phyloP scores from a whole-genome alignment of 768 basidiomycete genomes.

The Phanerochaete carnosa region DNA sequence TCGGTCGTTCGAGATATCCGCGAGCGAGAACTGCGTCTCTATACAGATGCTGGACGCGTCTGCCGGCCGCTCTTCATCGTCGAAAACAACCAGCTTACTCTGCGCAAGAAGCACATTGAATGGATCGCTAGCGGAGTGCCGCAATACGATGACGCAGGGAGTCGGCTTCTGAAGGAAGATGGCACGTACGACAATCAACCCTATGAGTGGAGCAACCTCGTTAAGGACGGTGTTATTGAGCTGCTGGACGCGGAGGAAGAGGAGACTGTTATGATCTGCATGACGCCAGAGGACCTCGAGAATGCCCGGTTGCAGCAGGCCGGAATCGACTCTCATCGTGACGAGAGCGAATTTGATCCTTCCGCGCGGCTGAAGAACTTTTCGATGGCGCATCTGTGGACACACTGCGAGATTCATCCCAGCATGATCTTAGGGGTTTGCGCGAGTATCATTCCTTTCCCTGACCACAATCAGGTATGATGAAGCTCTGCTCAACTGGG shows the following conservation, averaged over 20 bases:
- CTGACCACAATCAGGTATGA: slow-evolving; percentile 94
- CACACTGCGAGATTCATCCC: slow-evolving; percentile 99
- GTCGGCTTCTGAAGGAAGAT: slow-evolving; percentile 65
- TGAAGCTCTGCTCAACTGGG: not conserved
- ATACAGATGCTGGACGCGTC: slow-evolving; percentile 95
- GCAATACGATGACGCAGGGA: slow-evolving; percentile 44
- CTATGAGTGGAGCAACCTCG: slow-evolving; percentile 75
- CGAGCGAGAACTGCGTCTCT: slow-evolving; percentile 89
- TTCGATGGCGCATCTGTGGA: slow-evolving; percentile 88
- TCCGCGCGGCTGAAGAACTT: slow-evolving; percentile 85
- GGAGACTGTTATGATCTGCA: slow-evolving; percentile 99
- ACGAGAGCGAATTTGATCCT: slow-evolving; percentile 75
- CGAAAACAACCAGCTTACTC: slow-evolving; percentile 78
- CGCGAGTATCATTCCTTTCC: slow-evolving; percentile 99
- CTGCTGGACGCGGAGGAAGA: slow-evolving; percentile 97
- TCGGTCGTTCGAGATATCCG: slow-evolving; percentile 97
- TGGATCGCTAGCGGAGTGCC: not conserved
- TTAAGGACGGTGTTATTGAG: slow-evolving; percentile 89
- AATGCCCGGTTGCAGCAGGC: slow-evolving; percentile 67
- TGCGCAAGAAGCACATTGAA: slow-evolving; percentile 83
- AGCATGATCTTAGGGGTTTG: slow-evolving; percentile 99
- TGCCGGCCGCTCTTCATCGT: slow-evolving; percentile 98
- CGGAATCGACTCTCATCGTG: slow-evolving; percentile 51
- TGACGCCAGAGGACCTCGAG: slow-evolving; percentile 96
- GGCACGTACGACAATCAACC: slow-evolving; percentile 52